Evolutionary conservation across 2,329 filamentous ascomycete species (phyloP).

Genomic region (Dothideomycetidae sp.): DNA sequence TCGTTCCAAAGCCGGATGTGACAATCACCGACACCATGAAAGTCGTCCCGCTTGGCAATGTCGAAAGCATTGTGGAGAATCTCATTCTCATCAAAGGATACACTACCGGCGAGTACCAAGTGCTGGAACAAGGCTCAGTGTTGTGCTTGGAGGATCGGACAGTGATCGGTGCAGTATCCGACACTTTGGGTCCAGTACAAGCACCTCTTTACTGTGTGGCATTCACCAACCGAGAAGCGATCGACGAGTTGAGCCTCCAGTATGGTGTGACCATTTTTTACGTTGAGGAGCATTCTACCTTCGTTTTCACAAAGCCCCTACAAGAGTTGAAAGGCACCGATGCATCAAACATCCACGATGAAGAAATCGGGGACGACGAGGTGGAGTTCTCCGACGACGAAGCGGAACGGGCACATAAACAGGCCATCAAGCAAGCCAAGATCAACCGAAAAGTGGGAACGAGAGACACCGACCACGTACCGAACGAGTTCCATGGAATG

Average conservation of each 20-base stretch:
- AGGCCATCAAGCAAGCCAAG: constrained; percentile 18
- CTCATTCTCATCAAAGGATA: constrained; percentile 66
- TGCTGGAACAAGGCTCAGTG: constrained; percentile 71
- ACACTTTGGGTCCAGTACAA: constrained; percentile 73
- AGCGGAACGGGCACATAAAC: constrained; percentile 50
- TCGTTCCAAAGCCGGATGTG: constrained; percentile 54
- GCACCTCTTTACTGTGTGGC: constrained; percentile 75
- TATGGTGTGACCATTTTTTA: constrained; percentile 64
- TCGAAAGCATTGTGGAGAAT: constrained; percentile 67
- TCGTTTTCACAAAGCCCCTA: constrained; percentile 74
- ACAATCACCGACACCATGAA: constrained; percentile 63
- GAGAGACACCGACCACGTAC: not conserved
- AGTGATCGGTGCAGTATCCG: constrained; percentile 66
- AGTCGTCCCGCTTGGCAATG: constrained; percentile 58
- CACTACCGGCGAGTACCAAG: constrained; percentile 65
- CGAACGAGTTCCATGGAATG: not conserved
- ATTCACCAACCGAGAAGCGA: constrained; percentile 55
- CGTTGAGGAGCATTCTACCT: constrained; percentile 60
- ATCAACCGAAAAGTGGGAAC: not conserved
- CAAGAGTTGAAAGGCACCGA: constrained; percentile 75
- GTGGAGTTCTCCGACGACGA: constrained; percentile 96
- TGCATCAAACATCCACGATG: constrained; percentile 87
- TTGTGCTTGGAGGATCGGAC: constrained; percentile 63
- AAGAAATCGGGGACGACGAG: constrained; percentile 75
- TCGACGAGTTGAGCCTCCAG: constrained; percentile 52